These are phyloP conservation scores for Pichia sp. DNA, from an alignment of 1,139 yeast genomes.

Conservation along the genomic window DNA sequence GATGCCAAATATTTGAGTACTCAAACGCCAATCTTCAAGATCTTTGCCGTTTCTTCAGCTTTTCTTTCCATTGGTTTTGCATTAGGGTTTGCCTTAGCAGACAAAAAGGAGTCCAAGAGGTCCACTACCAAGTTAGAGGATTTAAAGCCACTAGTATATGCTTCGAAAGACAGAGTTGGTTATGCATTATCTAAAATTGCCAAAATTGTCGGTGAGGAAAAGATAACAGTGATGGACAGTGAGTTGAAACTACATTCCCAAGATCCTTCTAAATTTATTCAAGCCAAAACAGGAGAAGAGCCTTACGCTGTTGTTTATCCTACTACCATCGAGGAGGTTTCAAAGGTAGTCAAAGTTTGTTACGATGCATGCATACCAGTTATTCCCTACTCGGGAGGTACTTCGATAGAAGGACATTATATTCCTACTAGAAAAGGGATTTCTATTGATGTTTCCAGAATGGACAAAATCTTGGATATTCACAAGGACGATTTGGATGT, in stretches of 20 bases:
- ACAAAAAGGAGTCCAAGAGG: background rate
- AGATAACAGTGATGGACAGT: slow-evolving; percentile 35
- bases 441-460: slow-evolving; percentile 48
- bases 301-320: slow-evolving; percentile 66
- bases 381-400: slow-evolving; percentile 74
- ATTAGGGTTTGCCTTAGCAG: slow-evolving; percentile 9
- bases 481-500: slow-evolving; percentile 58
- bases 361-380: slow-evolving; percentile 63
- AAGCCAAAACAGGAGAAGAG: slow-evolving; percentile 46
- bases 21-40: slow-evolving; percentile 9
- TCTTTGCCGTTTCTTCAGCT: slow-evolving; percentile 11
- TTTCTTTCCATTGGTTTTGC: slow-evolving; percentile 17
- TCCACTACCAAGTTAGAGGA: slow-evolving; percentile 17
- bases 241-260: slow-evolving; percentile 48
- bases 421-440: slow-evolving; percentile 69
- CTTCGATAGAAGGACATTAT: slow-evolving; percentile 78
- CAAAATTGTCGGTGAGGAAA: slow-evolving; percentile 41
- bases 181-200: slow-evolving; percentile 43
- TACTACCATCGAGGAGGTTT: slow-evolving; percentile 58
- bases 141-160: slow-evolving; percentile 40
- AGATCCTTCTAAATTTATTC: slow-evolving; percentile 61
- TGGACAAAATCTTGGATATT: slow-evolving; percentile 50
- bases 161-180: slow-evolving; percentile 36
- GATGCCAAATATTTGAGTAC: slow-evolving; percentile 3
- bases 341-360: slow-evolving; percentile 55